phyloP scores from a whole-genome alignment of 208 protist genomes.

The Histomonas meleagridis region DNA sequence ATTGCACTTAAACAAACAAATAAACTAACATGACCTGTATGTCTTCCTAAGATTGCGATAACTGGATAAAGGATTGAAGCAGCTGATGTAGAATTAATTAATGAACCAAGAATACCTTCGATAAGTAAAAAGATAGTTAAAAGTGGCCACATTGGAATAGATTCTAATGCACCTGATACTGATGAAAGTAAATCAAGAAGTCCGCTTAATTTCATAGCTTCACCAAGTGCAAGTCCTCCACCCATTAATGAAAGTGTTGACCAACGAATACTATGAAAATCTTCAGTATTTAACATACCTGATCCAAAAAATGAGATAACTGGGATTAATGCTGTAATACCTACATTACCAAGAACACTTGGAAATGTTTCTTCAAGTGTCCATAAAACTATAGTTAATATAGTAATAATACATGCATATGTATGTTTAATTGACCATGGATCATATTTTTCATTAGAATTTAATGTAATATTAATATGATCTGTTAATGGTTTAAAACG shows the following conservation, averaged over 20 bases:
- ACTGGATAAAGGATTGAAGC: not conserved
- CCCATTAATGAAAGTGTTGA: conserved; percentile 20
- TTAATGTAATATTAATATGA: not conserved
- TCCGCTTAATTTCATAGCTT: not conserved
- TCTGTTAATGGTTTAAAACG: not conserved
- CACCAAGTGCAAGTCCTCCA: not conserved
- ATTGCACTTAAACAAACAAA: not conserved
- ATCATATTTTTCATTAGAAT: not conserved
- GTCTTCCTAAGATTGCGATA: not conserved
- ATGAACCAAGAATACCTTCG: not conserved
- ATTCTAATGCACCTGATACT: not conserved
- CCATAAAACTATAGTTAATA: not conserved
- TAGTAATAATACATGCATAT: not conserved
- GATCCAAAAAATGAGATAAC: not conserved
- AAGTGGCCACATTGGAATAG: not conserved
- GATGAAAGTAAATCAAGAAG: not conserved
- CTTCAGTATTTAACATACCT: not conserved
- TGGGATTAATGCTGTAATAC: not conserved
- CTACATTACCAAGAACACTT: not conserved
- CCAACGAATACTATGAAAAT: not conserved
- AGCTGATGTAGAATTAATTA: conserved; percentile 2
- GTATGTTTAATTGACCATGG: not conserved
- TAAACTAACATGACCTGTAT: not conserved
- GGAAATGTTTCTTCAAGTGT: not conserved
- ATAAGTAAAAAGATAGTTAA: not conserved